Base-by-base conservation (phyloP, 331 rosid species). In the Pyracantha coccinea region DNA sequence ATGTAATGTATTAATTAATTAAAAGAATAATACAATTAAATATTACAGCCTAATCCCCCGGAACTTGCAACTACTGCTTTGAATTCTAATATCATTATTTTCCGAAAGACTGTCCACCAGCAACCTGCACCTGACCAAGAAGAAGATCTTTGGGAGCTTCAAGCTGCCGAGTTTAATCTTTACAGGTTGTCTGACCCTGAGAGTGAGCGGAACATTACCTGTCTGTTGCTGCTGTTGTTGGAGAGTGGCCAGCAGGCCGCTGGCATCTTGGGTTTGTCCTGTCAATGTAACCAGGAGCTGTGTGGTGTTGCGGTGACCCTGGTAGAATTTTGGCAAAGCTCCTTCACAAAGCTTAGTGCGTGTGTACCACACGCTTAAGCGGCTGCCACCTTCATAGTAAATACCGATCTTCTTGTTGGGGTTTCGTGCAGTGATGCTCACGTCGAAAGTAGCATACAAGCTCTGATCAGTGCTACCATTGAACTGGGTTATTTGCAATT, bases 331-430 rank as follows among this genome's bases (percentile, higher is more conserved):
- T 4, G 97, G 97, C 79, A 93, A 55, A 14, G 93, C 90, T 74
- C 96, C 98, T 73, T 86, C 82, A 44, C 90, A 87, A 1, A 93
- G 73, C 70, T 87, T 27, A 9, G 85, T 87, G 53, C 69, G 87
- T 11, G 20, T 14, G 83, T 89, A 93, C 85, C 65, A 87, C 65
- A 89, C 94, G 71, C 82, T 86, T 54, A 93, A 83, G 5, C 81
- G 79, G 77, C 98, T 93, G 4, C 98, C 98, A 17, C 89, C 83
- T 41, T 69, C 92, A 33, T 93, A 93, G 81, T 89, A 88, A n/a
- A 93, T 88, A 7, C 98, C 98, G 58, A 93, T 89, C 83, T 79
- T 91, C 85, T 89, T 87, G 83, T 93, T 93, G 7, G 97, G 98
- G 27, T 93, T 93, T 41, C 79, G 75, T 1, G 97, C 92, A 11